Percentiles rank a stretch among this genome's conserved stretches.
Evolutionary conservation across 768 basidiomycete species (phyloP).

Genomic region (Russula emetica): DNA sequence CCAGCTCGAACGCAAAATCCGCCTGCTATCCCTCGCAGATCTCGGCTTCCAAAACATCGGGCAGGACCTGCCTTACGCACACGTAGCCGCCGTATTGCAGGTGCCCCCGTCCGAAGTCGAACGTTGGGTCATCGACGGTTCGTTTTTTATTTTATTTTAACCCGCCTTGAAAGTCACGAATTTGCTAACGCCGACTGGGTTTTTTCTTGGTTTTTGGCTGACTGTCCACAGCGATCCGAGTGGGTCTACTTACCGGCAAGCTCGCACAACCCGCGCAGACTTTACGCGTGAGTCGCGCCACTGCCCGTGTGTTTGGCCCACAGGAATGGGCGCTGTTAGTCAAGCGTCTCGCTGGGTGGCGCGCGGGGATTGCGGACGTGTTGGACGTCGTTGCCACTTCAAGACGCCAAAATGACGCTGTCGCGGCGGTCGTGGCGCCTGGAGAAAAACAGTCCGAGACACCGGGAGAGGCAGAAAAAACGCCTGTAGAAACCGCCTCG

Average conservation of each 20-base stretch:
- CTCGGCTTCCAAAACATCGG: constrained; percentile 76
- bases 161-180: not conserved
- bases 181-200: not conserved
- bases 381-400: constrained; percentile 65
- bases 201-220: too few species aligned
- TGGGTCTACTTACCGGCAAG: constrained; percentile 73
- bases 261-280: constrained; percentile 77
- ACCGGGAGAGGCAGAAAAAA: not conserved
- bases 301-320: constrained; percentile 68
- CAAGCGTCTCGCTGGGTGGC: constrained; percentile 72
- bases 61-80: constrained; percentile 64
- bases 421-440: constrained; percentile 19
- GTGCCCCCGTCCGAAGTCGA: constrained; percentile 67
- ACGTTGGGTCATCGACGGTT: constrained; percentile 85
- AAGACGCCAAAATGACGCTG: constrained; percentile 38
- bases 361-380: constrained; percentile 61
- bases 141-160: constrained; percentile 24
- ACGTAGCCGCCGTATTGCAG: constrained; percentile 62
- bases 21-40: constrained; percentile 69
- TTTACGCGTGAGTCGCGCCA: constrained; percentile 67
- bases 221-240: constrained; percentile 60
- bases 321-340: constrained; percentile 79
- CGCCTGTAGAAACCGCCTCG: constrained; percentile 13
- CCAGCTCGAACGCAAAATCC: constrained; percentile 73
- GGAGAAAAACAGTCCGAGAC: constrained; percentile 11